A percentile compares a stretch with the other conserved stretches of the same genome.
These are phyloP conservation scores for Delonix regia DNA, from an alignment of 306 rosid genomes.

Conservation along the genomic window DNA sequence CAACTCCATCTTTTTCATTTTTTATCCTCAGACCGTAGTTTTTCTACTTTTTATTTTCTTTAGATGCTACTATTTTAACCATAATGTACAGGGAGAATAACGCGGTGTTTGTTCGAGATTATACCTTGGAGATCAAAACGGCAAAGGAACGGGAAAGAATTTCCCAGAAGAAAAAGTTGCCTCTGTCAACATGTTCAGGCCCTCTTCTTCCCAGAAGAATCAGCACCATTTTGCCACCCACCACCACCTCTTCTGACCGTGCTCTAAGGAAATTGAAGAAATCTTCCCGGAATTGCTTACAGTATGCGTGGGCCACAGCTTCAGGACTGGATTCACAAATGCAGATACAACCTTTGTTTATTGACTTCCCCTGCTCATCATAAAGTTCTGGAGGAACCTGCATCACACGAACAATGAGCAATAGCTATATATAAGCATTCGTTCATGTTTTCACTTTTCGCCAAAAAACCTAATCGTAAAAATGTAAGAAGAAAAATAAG, in stretches of 20 bases:
- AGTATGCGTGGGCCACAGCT: slow-evolving; percentile 62
- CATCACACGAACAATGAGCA: neutral
- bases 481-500: no score
- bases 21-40: no score
- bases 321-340: slow-evolving; percentile 73
- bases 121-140: slow-evolving; percentile 73
- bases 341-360: slow-evolving; percentile 74
- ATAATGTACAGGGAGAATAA: no score
- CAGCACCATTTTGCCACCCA: slow-evolving; percentile 83
- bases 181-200: slow-evolving; percentile 72
- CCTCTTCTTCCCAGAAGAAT: slow-evolving; percentile 78
- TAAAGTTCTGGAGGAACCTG: slow-evolving; percentile 81
- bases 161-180: slow-evolving; percentile 87
- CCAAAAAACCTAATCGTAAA: no score
- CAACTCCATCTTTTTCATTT: no score
- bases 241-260: slow-evolving; percentile 67
- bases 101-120: neutral
- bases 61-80: no score
- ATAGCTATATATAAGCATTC: neutral
- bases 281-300: slow-evolving; percentile 71
- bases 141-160: slow-evolving; percentile 68
- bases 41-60: no score
- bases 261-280: slow-evolving; percentile 64
- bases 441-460: no score
- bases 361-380: slow-evolving; percentile 53